A percentile compares a stretch with the other conserved stretches of the same genome.
Evolutionary conservation across 495 filamentous ascomycete species (phyloP).

Genomic region (Talaromyces thailandensis): DNA sequence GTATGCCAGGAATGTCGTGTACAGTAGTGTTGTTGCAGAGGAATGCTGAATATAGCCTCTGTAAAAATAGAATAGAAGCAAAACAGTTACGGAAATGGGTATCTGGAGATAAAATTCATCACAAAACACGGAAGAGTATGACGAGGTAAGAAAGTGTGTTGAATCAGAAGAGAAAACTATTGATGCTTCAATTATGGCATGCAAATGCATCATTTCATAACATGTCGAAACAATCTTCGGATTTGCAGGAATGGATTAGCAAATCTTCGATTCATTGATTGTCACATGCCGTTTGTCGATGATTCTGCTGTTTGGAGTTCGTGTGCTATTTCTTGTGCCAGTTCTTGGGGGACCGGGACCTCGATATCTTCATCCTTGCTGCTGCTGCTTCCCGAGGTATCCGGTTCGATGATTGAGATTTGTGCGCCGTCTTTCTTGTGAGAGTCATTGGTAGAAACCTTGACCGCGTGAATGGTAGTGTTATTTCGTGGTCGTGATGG

Average conservation of each 20-base stretch:
- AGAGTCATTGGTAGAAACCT: not conserved
- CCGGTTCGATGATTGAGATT: constrained; percentile 4
- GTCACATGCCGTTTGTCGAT: not conserved
- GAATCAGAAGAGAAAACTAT: not conserved
- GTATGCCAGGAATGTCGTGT: not conserved
- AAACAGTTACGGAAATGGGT: not conserved
- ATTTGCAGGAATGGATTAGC: not conserved
- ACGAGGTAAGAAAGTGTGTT: not conserved
- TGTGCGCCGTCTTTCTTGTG: not conserved
- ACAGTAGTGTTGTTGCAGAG: not conserved
- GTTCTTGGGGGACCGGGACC: not conserved
- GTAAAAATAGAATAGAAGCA: not conserved
- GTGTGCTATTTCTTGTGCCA: not conserved
- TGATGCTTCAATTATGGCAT: not conserved
- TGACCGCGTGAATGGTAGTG: not conserved
- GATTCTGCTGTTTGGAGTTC: not conserved
- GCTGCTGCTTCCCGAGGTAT: constrained; percentile 3
- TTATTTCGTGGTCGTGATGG: constrained; percentile 1
- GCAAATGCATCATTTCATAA: not conserved
- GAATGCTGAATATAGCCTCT: not conserved
- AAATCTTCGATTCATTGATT: not conserved
- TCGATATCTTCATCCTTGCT: constrained; percentile 7
- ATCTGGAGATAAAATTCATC: constrained; percentile 5
- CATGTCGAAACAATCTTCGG: not conserved
- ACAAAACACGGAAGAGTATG: not conserved